Evolutionary conservation across 345 rosid genomes (phyloP).

Genomic region (Melaleuca alternifolia): DNA sequence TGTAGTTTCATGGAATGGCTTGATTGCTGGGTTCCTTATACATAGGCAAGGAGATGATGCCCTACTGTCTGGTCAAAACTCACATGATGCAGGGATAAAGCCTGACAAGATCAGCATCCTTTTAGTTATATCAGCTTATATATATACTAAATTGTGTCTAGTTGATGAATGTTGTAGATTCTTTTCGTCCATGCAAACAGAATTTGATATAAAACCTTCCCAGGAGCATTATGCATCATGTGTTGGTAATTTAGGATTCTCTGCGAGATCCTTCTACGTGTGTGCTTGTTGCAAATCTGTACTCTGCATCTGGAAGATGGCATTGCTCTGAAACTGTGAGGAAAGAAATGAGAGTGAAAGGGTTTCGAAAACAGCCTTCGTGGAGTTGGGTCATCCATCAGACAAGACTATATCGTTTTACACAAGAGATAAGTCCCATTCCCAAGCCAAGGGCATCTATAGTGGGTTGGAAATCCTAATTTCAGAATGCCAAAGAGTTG

Average conservation of each 20-base stretch:
- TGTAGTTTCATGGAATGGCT: constrained; percentile 67
- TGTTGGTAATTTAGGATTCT: constrained; percentile 47
- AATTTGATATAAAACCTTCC: constrained; percentile 38
- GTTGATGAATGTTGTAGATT: constrained; percentile 41
- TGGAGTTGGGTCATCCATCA: constrained; percentile 71
- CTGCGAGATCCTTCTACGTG: constrained; percentile 57
- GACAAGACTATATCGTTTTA: constrained; percentile 53
- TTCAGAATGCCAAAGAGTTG: constrained; percentile 57
- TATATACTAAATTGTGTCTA: constrained; percentile 31
- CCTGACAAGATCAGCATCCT: constrained; percentile 44
- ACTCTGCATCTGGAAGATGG: constrained; percentile 82
- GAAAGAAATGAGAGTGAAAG: constrained; percentile 49
- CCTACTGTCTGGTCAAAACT: constrained; percentile 50
- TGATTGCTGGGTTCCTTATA: constrained; percentile 57
- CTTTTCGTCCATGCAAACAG: constrained; percentile 43
- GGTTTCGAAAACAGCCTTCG: constrained; percentile 56
- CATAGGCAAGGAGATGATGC: constrained; percentile 64
- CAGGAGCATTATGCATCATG: constrained; percentile 58
- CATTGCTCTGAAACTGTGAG: constrained; percentile 56
- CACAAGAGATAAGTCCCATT: constrained; percentile 53
- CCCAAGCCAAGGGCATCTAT: constrained; percentile 52
- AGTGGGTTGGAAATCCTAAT: constrained; percentile 61
- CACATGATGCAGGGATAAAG: constrained; percentile 19
- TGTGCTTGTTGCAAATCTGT: constrained; percentile 61
- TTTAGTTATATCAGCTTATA: constrained; percentile 44